Percentiles rank a stretch among this genome's conserved stretches.
Conservation (phyloP, 2,329 filamentous ascomycete species). For the Cladosporium sp. region DNA sequence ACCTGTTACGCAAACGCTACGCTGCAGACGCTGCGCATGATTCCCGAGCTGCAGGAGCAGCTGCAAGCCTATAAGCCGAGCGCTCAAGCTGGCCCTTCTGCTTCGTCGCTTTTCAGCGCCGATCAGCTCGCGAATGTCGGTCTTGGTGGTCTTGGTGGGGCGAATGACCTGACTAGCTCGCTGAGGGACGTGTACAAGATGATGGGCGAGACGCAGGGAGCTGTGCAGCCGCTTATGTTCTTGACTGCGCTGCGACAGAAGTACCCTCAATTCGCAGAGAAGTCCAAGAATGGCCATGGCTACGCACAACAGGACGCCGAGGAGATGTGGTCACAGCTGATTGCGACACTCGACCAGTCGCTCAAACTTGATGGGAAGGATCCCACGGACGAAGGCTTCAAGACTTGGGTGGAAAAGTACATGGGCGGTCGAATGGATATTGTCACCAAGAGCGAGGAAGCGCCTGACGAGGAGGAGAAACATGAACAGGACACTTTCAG, state of each 20-base stretch:
- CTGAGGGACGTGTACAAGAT: constrained; percentile 80
- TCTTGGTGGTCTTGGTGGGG: constrained; percentile 54
- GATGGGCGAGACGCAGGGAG: constrained; percentile 84
- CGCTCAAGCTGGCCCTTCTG: constrained; percentile 18
- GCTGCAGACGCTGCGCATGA: constrained; percentile 80
- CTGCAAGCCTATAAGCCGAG: constrained; percentile 57
- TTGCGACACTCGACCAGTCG: constrained; percentile 76
- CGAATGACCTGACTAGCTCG: constrained; percentile 69
- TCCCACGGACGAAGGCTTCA: constrained; percentile 58
- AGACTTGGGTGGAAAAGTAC: constrained; percentile 69
- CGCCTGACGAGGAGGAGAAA: constrained; percentile 68
- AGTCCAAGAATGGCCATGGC: constrained; percentile 72
- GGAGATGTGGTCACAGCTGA: constrained; percentile 95
- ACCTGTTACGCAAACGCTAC: constrained; percentile 99
- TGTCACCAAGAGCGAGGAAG: constrained; percentile 77
- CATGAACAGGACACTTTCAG: constrained; percentile 71
- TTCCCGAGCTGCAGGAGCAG: constrained; percentile 84
- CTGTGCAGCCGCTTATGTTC: constrained; percentile 80
- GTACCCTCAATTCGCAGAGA: constrained; percentile 92
- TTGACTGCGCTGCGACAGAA: constrained; percentile 71
- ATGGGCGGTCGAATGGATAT: constrained; percentile 79
- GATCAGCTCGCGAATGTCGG: constrained; percentile 46
- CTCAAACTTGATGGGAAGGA: constrained; percentile 59
- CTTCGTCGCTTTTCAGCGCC: constrained; percentile 29
- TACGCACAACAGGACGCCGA: constrained; percentile 99